Evolutionary conservation across 2,329 filamentous ascomycete species (phyloP).

Genomic region (Penicillium expansum): DNA sequence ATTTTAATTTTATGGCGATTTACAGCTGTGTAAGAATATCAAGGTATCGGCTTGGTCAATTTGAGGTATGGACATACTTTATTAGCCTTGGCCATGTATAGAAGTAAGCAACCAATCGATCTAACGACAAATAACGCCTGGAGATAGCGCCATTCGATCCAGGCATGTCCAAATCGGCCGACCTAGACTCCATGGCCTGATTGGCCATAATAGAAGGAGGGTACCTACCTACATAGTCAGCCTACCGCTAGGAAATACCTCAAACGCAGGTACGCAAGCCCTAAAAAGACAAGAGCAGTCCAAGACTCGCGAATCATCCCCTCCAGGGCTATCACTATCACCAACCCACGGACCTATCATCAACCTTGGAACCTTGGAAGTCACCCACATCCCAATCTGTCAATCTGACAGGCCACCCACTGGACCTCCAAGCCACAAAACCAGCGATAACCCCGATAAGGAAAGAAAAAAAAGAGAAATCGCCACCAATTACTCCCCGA

Average conservation of each 20-base stretch:
- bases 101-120: background rate
- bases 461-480: background rate
- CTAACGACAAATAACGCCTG: background rate
- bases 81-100: background rate
- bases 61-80: background rate
- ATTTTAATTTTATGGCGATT: background rate
- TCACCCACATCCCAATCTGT: background rate
- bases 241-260: background rate
- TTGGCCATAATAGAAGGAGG: background rate
- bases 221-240: background rate
- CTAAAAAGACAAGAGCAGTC: background rate
- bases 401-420: background rate
- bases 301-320: background rate
- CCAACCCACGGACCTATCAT: background rate
- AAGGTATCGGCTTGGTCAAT: background rate
- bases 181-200: background rate
- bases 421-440: background rate
- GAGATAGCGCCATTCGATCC: background rate
- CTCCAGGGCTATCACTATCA: background rate
- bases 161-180: background rate
- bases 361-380: background rate
- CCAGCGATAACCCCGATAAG: background rate
- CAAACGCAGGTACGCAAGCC: background rate
- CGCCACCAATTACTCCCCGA: background rate
- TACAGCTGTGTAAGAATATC: background rate